Evolutionary conservation across 2,329 filamentous ascomycete species (phyloP).

Genomic region (Lomentospora prolificans): DNA sequence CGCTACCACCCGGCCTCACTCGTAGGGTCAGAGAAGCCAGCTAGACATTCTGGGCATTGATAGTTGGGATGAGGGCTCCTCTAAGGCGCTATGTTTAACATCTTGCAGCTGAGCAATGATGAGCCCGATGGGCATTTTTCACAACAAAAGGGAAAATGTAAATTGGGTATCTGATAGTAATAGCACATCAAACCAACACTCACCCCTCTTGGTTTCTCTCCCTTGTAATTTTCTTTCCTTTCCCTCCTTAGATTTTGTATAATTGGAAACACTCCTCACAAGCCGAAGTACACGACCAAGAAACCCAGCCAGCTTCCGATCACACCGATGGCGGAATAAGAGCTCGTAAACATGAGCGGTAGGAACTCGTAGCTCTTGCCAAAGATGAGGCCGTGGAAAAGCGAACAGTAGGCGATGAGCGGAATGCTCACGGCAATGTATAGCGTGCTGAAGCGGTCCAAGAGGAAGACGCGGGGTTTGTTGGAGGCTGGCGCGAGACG

Average conservation of each 20-base stretch:
- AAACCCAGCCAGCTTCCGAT: conserved; percentile 94
- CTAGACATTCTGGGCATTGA: too few relatives aligned
- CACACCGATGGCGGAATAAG: conserved; percentile 89
- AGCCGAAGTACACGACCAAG: conserved; percentile 77
- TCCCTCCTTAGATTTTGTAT: not conserved
- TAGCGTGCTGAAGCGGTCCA: conserved; percentile 81
- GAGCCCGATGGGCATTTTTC: too few relatives aligned
- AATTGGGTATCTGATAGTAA: conserved; percentile 4
- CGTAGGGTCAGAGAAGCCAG: too few relatives aligned
- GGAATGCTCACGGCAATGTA: conserved; percentile 89
- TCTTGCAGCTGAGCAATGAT: too few relatives aligned
- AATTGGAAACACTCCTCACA: conserved; percentile 19
- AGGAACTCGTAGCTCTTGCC: conserved; percentile 78
- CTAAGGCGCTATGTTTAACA: too few relatives aligned
- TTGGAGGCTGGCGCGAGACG: conserved; percentile 70
- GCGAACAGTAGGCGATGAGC: conserved; percentile 76
- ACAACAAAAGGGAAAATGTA: not conserved
- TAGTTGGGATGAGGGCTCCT: too few relatives aligned
- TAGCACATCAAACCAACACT: not conserved
- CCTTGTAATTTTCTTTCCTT: not conserved
- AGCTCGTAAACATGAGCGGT: conserved; percentile 93
- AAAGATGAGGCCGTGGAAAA: conserved; percentile 76
- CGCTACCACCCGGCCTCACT: too few relatives aligned
- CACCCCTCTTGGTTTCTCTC: not conserved
- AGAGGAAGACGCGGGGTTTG: conserved; percentile 72